Conservation (phyloP, 2,329 filamentous ascomycete genomes). For the Fusarium secorum region DNA sequence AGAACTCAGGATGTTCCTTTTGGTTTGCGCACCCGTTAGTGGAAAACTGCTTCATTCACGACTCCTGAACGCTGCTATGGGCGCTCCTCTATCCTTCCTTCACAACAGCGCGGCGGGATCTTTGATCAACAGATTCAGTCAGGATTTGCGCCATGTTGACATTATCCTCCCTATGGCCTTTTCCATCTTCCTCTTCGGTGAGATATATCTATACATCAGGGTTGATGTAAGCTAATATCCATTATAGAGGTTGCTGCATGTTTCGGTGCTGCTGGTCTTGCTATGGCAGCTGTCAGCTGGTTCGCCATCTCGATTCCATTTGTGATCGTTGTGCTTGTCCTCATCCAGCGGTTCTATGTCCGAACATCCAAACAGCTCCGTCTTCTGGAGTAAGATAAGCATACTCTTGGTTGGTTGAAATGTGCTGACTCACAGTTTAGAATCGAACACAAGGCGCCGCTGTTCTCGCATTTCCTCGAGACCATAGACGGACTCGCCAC, state of each 20-base stretch:
- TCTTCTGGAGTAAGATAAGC: slow-evolving; percentile 52
- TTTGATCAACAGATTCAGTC: slow-evolving; percentile 50
- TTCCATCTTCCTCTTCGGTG: slow-evolving; percentile 42
- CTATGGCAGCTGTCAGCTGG: slow-evolving; percentile 54
- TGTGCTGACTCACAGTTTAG: slow-evolving; percentile 9
- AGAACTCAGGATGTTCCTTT: slow-evolving; percentile 31
- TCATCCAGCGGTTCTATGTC: slow-evolving; percentile 62
- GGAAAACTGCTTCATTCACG: slow-evolving; percentile 38
- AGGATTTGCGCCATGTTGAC: slow-evolving; percentile 53
- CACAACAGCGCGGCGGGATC: slow-evolving; percentile 42
- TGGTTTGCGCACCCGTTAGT: slow-evolving; percentile 40
- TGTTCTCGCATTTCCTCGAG: slow-evolving; percentile 47
- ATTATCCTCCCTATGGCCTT: slow-evolving; percentile 46
- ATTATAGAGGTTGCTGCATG: slow-evolving; percentile 44
- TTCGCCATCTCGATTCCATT: slow-evolving; percentile 56
- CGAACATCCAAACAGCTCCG: slow-evolving; percentile 63
- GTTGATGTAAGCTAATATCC: background rate
- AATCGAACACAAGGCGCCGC: slow-evolving; percentile 46
- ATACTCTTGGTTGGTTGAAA: background rate
- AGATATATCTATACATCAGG: background rate
- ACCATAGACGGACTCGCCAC: slow-evolving; percentile 44
- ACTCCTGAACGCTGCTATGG: slow-evolving; percentile 39
- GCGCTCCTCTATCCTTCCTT: slow-evolving; percentile 42
- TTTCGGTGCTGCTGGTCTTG: slow-evolving; percentile 54
- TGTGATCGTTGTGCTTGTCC: slow-evolving; percentile 51